phyloP scores from a whole-genome alignment of 345 rosid genomes.

The Linum tenue region DNA sequence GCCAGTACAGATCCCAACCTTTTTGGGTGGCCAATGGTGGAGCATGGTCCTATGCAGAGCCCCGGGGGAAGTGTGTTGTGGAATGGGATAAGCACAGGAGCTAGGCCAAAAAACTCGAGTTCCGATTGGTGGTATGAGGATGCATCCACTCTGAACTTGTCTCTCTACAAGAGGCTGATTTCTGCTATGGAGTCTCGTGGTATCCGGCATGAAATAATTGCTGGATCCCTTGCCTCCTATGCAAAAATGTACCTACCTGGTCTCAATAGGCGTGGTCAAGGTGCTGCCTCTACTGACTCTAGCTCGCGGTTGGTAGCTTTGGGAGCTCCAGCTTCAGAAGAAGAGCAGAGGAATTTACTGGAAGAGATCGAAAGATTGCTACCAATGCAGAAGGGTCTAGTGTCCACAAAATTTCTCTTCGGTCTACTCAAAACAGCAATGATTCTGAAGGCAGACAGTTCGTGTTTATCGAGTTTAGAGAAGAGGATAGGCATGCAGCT shows the following conservation, averaged over 20 bases:
- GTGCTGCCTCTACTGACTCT: slow-evolving; percentile 35
- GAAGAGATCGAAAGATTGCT: slow-evolving; percentile 69
- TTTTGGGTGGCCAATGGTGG: slow-evolving; percentile 90
- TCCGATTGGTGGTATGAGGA: slow-evolving; percentile 98
- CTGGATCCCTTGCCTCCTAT: slow-evolving; percentile 64
- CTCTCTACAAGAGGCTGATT: slow-evolving; percentile 67
- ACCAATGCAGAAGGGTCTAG: slow-evolving; percentile 70
- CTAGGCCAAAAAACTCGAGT: slow-evolving; percentile 61
- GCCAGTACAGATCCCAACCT: slow-evolving; percentile 78
- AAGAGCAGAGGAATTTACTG: slow-evolving; percentile 68
- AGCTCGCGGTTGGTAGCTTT: slow-evolving; percentile 49
- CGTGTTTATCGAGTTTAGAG: slow-evolving; percentile 60
- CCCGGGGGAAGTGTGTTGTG: slow-evolving; percentile 93
- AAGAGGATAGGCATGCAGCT: slow-evolving; percentile 92
- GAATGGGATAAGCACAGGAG: slow-evolving; percentile 98
- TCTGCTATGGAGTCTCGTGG: slow-evolving; percentile 69
- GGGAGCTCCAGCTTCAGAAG: slow-evolving; percentile 60
- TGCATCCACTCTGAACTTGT: slow-evolving; percentile 60
- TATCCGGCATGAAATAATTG: slow-evolving; percentile 59
- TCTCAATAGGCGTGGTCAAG: slow-evolving; percentile 55
- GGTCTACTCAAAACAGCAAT: slow-evolving; percentile 77
- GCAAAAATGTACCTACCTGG: slow-evolving; percentile 81
- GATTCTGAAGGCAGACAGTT: slow-evolving; percentile 58
- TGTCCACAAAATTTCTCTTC: slow-evolving; percentile 66
- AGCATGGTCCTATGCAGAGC: slow-evolving; percentile 92